phyloP scores from a whole-genome alignment of 2,329 filamentous ascomycete genomes.

The Rhinocladiella mackenziei region DNA sequence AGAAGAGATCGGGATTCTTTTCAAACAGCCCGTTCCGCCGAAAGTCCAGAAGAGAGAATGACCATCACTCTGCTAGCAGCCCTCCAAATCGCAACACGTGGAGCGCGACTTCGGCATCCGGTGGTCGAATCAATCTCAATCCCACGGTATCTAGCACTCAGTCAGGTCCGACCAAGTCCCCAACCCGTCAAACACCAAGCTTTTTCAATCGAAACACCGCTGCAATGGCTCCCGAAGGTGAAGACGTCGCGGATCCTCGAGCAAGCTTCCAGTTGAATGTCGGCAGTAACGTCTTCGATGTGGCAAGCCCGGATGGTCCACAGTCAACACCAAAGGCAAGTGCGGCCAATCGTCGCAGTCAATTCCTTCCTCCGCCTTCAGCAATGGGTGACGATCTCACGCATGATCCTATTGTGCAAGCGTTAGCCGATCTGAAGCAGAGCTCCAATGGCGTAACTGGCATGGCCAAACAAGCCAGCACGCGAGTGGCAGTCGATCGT shows the following conservation, averaged over 20 bases:
- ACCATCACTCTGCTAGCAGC: constrained; percentile 36
- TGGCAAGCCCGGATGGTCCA: constrained; percentile 70
- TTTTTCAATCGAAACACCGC: constrained; percentile 39
- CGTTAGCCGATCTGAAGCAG: constrained; percentile 82
- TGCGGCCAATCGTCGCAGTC: constrained; percentile 34
- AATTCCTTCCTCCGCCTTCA: constrained; percentile 20
- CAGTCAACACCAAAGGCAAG: constrained; percentile 41
- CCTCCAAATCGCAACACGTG: constrained; percentile 52
- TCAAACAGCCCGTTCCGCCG: constrained; percentile 87
- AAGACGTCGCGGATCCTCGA: constrained; percentile 83
- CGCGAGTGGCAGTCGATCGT: constrained; percentile 88
- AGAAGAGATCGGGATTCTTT: constrained; percentile 81
- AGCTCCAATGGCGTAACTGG: constrained; percentile 18
- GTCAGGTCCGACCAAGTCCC: constrained; percentile 44
- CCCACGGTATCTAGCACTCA: constrained; percentile 35
- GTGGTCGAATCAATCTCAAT: constrained; percentile 26
- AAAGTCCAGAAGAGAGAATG: constrained; percentile 79
- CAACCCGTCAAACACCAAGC: constrained; percentile 32
- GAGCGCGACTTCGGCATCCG: constrained; percentile 37
- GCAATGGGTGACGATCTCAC: constrained; percentile 51
- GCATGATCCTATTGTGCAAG: constrained; percentile 80
- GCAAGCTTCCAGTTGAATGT: constrained; percentile 91
- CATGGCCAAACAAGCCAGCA: constrained; percentile 72
- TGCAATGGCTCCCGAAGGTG: constrained; percentile 51
- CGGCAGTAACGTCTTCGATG: constrained; percentile 92